Evolutionary conservation across 2,329 filamentous ascomycete genomes (phyloP).

Genomic region (Pseudocercospora macadamiae): DNA sequence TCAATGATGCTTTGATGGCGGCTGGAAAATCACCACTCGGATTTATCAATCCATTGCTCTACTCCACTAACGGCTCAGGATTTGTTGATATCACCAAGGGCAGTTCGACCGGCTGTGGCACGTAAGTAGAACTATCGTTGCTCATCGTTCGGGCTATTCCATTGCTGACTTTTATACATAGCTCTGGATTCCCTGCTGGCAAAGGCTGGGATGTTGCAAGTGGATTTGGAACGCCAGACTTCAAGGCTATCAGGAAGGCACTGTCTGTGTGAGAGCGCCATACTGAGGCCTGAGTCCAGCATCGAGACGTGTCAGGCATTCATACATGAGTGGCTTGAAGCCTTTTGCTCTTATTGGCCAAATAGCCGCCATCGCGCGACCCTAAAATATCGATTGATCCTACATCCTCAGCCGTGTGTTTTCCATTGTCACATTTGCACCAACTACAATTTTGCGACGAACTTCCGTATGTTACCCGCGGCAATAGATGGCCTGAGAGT

Average conservation of each 20-base stretch:
- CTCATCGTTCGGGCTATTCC: too few relatives aligned
- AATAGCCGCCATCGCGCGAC: not conserved
- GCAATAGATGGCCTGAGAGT: not conserved
- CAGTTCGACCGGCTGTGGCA: conserved; percentile 42
- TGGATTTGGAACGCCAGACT: conserved; percentile 33
- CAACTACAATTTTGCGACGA: too few relatives aligned
- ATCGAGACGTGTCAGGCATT: not conserved
- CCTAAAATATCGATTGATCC: not conserved
- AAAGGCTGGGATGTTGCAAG: conserved; percentile 33
- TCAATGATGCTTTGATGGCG: conserved; percentile 64
- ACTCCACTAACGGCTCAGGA: conserved; percentile 50
- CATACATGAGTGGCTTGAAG: not conserved
- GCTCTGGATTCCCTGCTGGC: conserved; percentile 28
- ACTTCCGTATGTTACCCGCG: too few relatives aligned
- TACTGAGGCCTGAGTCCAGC: not conserved
- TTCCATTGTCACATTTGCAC: too few relatives aligned
- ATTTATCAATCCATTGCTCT: conserved; percentile 65
- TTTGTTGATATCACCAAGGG: conserved; percentile 55
- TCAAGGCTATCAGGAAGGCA: conserved; percentile 22
- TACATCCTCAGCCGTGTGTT: not conserved
- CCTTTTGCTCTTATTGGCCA: not conserved
- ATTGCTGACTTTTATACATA: not conserved
- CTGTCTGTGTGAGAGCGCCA: conserved; percentile 10
- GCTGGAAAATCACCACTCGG: conserved; percentile 56
- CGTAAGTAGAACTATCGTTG: not conserved